These are phyloP conservation scores for Backusella sp. DNA, from an alignment of 192 early-diverging fungal genomes.

Conservation along the genomic window DNA sequence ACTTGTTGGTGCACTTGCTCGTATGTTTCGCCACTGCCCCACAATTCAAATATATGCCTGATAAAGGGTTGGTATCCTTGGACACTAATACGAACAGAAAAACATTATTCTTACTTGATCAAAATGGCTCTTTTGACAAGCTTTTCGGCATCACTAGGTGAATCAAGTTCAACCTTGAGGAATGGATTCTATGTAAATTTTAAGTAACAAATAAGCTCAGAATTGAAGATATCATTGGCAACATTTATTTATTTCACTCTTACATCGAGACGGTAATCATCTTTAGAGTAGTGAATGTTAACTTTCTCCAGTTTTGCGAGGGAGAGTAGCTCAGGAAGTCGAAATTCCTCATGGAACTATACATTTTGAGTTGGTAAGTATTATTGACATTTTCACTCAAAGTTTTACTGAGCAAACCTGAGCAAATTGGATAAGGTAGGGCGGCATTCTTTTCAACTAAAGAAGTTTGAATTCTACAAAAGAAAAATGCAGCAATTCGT, in stretches of 20 bases:
- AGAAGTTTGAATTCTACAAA: background rate
- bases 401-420: background rate
- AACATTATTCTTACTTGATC: slow-evolving; percentile 54
- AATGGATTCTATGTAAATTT: slow-evolving; percentile 66
- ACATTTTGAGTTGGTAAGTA: background rate
- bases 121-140: slow-evolving; percentile 85
- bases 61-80: background rate
- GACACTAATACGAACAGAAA: background rate
- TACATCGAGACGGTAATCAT: slow-evolving; percentile 63
- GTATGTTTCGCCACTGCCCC: slow-evolving; percentile 66
- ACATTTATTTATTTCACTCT: background rate
- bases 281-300: slow-evolving; percentile 56
- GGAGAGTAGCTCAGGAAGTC: slow-evolving; percentile 81
- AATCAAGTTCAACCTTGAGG: slow-evolving; percentile 70
- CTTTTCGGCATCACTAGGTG: slow-evolving; percentile 64
- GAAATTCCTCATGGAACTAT: slow-evolving; percentile 64
- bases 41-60: slow-evolving; percentile 64
- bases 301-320: slow-evolving; percentile 79
- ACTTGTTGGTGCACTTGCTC: slow-evolving; percentile 60
- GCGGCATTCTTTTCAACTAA: background rate
- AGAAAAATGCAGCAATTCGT: background rate
- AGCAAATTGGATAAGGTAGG: slow-evolving; percentile 12
- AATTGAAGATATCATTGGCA: background rate
- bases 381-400: background rate
- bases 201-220: background rate